A percentile compares a stretch with the other conserved stretches of the same genome.
Evolutionary conservation across 495 filamentous ascomycete genomes (phyloP).

Genomic region (Penicillium diatomitis): DNA sequence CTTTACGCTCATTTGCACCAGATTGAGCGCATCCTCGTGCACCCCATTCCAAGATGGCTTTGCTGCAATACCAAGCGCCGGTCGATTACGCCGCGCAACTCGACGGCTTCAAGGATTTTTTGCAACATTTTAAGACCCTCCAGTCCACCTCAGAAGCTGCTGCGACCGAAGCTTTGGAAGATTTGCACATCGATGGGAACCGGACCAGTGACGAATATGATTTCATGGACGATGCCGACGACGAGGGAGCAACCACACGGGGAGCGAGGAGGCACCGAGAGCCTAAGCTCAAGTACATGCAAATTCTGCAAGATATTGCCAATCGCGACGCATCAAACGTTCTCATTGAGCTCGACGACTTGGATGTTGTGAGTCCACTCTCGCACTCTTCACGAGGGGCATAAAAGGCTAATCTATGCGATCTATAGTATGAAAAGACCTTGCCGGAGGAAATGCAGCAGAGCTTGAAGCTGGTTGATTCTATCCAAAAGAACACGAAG

Average conservation of each 20-base stretch:
- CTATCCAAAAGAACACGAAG: constrained; percentile 81
- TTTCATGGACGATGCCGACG: constrained; percentile 81
- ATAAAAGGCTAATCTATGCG: not conserved
- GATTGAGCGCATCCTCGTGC: not conserved
- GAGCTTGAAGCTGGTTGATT: constrained; percentile 65
- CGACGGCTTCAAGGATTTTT: constrained; percentile 80
- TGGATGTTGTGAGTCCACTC: constrained; percentile 51
- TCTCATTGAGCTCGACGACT: constrained; percentile 81
- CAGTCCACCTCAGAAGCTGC: constrained; percentile 60
- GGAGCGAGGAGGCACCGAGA: constrained; percentile 33
- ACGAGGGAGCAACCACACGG: constrained; percentile 31
- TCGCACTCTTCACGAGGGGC: not conserved
- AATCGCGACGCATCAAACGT: constrained; percentile 67
- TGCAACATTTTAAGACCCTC: constrained; percentile 76
- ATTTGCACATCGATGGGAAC: constrained; percentile 80
- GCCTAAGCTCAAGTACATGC: constrained; percentile 80
- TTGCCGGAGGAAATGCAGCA: constrained; percentile 45
- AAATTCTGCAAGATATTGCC: constrained; percentile 78
- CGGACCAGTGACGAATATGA: constrained; percentile 89
- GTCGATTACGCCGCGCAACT: constrained; percentile 85
- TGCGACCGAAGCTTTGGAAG: constrained; percentile 64
- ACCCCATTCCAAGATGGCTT: constrained; percentile 53
- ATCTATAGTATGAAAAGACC: constrained; percentile 59
- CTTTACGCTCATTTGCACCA: constrained; percentile 11
- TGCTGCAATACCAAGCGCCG: constrained; percentile 60